phyloP scores from a whole-genome alignment of 208 protist genomes.

The Angomonas ambiguus region DNA sequence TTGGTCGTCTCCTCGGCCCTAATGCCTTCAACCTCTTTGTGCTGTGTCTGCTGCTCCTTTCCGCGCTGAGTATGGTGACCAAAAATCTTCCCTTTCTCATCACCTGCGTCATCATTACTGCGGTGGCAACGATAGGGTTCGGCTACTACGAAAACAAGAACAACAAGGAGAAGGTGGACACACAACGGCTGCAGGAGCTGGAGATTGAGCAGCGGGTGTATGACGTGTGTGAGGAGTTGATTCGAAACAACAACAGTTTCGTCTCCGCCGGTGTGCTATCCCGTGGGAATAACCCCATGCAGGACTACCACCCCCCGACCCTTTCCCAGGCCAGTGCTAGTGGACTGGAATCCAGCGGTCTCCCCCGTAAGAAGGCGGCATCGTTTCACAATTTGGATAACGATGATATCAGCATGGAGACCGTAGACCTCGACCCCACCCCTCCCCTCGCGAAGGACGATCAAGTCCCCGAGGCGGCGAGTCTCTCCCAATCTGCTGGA shows the following conservation, averaged over 20 bases:
- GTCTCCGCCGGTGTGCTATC: background rate
- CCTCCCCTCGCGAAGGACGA: background rate
- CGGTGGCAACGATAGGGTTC: conserved; percentile 24
- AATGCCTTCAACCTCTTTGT: conserved; percentile 52
- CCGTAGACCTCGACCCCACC: background rate
- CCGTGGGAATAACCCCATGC: background rate
- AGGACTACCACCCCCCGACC: background rate
- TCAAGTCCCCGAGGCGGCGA: background rate
- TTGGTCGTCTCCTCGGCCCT: conserved; percentile 49
- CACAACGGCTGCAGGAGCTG: conserved; percentile 42
- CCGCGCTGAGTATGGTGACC: conserved; percentile 35
- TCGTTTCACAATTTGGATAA: background rate
- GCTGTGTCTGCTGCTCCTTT: conserved; percentile 43
- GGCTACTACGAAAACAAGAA: conserved; percentile 38
- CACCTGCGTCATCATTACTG: conserved; percentile 19
- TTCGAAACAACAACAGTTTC: conserved; percentile 42
- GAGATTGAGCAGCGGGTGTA: conserved; percentile 52
- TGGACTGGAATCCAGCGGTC: background rate
- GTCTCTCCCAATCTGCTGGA: background rate
- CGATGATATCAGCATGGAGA: background rate
- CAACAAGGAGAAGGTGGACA: conserved; percentile 34
- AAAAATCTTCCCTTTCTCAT: conserved; percentile 25
- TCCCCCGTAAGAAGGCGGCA: background rate
- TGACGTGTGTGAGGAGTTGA: conserved; percentile 44
- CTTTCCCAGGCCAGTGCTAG: background rate